A percentile compares a stretch with the other conserved stretches of the same genome.
phyloP scores from a whole-genome alignment of 1,284 basidiomycete genomes.

The Hymenochaete sp. region DNA sequence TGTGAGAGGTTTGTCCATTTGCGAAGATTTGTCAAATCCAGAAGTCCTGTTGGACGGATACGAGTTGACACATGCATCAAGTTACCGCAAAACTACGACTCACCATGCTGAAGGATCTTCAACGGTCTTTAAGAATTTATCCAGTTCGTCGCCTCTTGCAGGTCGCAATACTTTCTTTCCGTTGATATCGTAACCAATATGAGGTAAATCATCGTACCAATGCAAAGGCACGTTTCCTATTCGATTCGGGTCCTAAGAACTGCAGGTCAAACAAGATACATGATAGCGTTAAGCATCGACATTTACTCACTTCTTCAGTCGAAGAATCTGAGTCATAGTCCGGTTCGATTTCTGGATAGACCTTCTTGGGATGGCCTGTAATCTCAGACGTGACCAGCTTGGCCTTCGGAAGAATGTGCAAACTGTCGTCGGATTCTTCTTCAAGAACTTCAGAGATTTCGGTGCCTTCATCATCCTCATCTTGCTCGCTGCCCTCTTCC shows the following conservation, averaged over 20 bases:
- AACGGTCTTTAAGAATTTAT: slow-evolving; percentile 92
- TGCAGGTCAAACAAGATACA: slow-evolving; percentile 13
- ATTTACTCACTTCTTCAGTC: slow-evolving; percentile 80
- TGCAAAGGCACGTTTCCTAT: slow-evolving; percentile 94
- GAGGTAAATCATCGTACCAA: slow-evolving; percentile 99
- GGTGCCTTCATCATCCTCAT: slow-evolving; percentile 31
- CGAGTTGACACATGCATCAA: slow-evolving; percentile 4
- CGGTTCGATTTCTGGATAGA: slow-evolving; percentile 92
- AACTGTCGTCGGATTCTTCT: slow-evolving; percentile 32
- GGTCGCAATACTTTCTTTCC: slow-evolving; percentile 93
- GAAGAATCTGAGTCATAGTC: slow-evolving; percentile 96
- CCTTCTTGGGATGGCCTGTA: slow-evolving; percentile 81
- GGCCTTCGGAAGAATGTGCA: slow-evolving; percentile 50
- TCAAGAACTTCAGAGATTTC: slow-evolving; percentile 27
- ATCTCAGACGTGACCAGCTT: slow-evolving; percentile 71
- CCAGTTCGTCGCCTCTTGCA: slow-evolving; percentile 92
- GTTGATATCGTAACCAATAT: slow-evolving; percentile 95
- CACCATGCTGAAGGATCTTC: slow-evolving; percentile 90
- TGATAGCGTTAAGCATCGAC: slow-evolving; percentile 12
- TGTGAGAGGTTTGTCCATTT: slow-evolving; percentile 81
- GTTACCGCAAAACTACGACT: slow-evolving; percentile 21
- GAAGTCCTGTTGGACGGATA: slow-evolving; percentile 58
- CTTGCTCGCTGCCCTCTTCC: slow-evolving; percentile 28
- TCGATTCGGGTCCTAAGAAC: slow-evolving; percentile 75
- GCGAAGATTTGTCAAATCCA: slow-evolving; percentile 85